Evolutionary conservation across 2,329 filamentous ascomycete genomes (phyloP).

Genomic region (Huntiella savannae): DNA sequence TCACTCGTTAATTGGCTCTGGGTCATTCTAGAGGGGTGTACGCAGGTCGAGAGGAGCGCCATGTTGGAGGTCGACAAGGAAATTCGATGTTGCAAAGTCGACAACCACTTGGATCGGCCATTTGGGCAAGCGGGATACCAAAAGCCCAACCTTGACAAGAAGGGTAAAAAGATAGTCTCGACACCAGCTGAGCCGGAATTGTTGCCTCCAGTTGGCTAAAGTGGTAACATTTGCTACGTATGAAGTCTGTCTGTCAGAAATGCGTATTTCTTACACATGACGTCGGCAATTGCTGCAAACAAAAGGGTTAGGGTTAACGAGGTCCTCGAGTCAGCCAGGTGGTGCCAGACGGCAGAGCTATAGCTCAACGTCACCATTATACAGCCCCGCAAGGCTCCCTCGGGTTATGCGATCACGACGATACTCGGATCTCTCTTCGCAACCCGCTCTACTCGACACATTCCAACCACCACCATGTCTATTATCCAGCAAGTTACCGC

Average conservation of each 20-base stretch:
- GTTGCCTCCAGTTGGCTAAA: neutral
- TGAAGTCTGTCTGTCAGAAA: neutral
- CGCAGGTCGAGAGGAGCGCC: too few relatives aligned
- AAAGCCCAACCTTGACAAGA: too few relatives aligned
- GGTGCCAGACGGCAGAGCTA: neutral
- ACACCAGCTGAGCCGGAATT: too few relatives aligned
- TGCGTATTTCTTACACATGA: neutral
- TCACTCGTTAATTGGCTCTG: too few relatives aligned
- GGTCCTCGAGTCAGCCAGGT: neutral
- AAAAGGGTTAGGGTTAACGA: neutral
- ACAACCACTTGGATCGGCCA: too few relatives aligned
- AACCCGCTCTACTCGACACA: neutral
- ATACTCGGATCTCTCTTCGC: neutral
- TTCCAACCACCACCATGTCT: conserved; percentile 30
- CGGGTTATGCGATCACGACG: neutral
- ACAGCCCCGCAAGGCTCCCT: conserved; percentile 8
- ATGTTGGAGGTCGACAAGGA: too few relatives aligned
- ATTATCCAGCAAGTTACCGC: conserved; percentile 47
- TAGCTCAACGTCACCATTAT: neutral
- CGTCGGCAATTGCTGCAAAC: neutral
- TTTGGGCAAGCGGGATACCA: too few relatives aligned
- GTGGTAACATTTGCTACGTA: neutral
- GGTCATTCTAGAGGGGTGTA: too few relatives aligned
- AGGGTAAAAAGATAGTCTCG: too few relatives aligned
- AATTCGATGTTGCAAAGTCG: too few relatives aligned